phyloP scores from a whole-genome alignment of 176 grass and related monocot genomes.

The barley (Hordeum vulgare) region DNA sequence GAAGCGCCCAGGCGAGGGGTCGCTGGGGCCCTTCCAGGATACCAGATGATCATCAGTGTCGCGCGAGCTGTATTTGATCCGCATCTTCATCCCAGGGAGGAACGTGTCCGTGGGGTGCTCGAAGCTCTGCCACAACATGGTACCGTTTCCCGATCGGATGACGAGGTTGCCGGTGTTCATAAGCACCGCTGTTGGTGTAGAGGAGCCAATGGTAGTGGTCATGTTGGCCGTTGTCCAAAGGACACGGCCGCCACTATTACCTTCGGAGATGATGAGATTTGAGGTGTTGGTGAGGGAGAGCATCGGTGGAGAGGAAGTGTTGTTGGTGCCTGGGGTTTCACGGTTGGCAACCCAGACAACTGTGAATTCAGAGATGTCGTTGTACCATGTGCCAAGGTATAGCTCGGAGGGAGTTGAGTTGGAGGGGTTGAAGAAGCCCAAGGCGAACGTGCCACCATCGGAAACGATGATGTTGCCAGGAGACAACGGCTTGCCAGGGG shows the following conservation, averaged over 20 bases:
- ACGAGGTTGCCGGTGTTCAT: slow-evolving; percentile 22
- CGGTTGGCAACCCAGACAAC: neutral
- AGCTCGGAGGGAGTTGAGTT: neutral
- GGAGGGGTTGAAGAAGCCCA: neutral
- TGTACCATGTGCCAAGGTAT: neutral
- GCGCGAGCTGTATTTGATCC: neutral
- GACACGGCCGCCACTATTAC: neutral
- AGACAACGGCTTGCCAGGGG: neutral
- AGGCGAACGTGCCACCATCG: neutral
- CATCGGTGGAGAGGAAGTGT: neutral
- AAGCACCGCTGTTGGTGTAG: neutral
- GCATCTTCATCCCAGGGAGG: slow-evolving; percentile 13
- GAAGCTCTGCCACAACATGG: slow-evolving; percentile 28
- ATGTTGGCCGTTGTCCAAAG: neutral
- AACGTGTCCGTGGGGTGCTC: neutral
- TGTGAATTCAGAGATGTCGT: neutral
- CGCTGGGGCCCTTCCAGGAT: slow-evolving; percentile 13
- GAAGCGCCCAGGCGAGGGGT: slow-evolving; percentile 23
- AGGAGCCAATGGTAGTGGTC: neutral
- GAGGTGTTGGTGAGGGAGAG: neutral
- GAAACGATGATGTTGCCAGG: neutral
- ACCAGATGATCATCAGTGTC: neutral
- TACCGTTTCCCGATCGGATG: neutral
- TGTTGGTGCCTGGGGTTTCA: neutral
- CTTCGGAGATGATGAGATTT: neutral